Evolutionary conservation across 2,329 filamentous ascomycete species (phyloP).

Genomic region (Tympanopsis confertula): DNA sequence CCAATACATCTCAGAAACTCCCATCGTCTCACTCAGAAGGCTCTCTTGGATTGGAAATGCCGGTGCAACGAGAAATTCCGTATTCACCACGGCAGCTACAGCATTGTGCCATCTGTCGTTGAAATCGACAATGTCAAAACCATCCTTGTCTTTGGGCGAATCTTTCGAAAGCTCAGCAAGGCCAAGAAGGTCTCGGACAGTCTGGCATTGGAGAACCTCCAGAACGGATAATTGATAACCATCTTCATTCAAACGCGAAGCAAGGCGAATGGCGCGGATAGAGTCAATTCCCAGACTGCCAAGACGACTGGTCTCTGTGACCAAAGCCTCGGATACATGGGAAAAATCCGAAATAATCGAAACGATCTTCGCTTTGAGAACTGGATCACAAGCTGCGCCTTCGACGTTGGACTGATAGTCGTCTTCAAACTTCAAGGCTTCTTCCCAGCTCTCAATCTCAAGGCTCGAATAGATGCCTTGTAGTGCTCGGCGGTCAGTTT

Average conservation of each 20-base stretch:
- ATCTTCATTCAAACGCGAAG: not conserved
- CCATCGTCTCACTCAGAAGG: constrained; percentile 23
- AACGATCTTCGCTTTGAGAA: too few relatives aligned
- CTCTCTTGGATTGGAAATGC: constrained; percentile 23
- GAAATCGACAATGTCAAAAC: not conserved
- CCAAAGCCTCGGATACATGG: not conserved
- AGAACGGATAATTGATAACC: not conserved
- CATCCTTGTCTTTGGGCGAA: not conserved
- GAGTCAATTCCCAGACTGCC: constrained; percentile 1
- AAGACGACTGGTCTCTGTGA: not conserved
- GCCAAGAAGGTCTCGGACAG: not conserved
- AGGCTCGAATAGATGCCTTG: constrained; percentile 9
- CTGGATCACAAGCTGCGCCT: too few relatives aligned
- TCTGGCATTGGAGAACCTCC: not conserved
- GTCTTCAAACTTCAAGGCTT: not conserved
- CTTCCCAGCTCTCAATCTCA: constrained; percentile 5
- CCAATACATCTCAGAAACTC: constrained; percentile 22
- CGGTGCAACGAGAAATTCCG: constrained; percentile 10
- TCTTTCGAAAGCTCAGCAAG: not conserved
- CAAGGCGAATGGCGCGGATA: constrained; percentile 1
- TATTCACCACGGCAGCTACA: constrained; percentile 2
- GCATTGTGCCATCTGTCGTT: not conserved
- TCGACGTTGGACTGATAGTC: not conserved
- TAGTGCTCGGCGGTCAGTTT: constrained; percentile 19
- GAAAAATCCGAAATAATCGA: not conserved